Evolutionary conservation across 805 yeast species (phyloP).

Genomic region (Kodamaea leandrae): DNA sequence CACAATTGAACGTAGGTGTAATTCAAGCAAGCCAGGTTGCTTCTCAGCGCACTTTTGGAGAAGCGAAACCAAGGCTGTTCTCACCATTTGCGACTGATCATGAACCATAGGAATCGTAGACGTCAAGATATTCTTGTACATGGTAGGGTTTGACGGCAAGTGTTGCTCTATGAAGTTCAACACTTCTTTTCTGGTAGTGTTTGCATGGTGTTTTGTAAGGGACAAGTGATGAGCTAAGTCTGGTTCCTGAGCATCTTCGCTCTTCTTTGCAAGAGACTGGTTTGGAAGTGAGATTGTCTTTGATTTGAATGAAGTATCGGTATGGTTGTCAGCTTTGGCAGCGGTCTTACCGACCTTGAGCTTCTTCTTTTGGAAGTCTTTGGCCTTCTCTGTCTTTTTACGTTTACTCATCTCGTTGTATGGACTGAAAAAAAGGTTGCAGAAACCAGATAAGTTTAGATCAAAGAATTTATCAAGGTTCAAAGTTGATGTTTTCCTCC

Average conservation of each 20-base stretch:
- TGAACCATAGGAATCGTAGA: conserved; percentile 60
- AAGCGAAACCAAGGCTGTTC: conserved; percentile 52
- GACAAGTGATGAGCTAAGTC: conserved; percentile 63
- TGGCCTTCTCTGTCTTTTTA: conserved; percentile 62
- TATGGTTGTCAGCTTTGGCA: conserved; percentile 67
- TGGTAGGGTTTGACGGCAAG: conserved; percentile 50
- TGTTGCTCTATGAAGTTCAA: conserved; percentile 50
- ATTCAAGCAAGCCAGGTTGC: conserved; percentile 54
- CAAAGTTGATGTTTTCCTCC: not conserved
- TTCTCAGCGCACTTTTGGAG: conserved; percentile 46
- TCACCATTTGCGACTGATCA: conserved; percentile 66
- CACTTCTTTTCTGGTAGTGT: conserved; percentile 70
- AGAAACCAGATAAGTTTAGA: not conserved
- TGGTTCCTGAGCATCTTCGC: conserved; percentile 29
- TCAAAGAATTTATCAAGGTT: not conserved
- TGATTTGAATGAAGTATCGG: conserved; percentile 83
- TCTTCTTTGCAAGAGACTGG: conserved; percentile 32
- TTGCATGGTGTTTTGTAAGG: conserved; percentile 70
- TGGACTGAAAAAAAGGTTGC: not conserved
- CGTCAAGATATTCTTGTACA: conserved; percentile 55
- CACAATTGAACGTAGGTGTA: conserved; percentile 60
- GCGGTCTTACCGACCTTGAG: conserved; percentile 84
- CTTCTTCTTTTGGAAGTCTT: conserved; percentile 75
- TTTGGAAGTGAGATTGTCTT: conserved; percentile 52
- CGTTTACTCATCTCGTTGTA: conserved; percentile 40